These are phyloP conservation scores for Thelonectria blattea DNA, from an alignment of 2,329 filamentous ascomycete species.

Conservation along the genomic window DNA sequence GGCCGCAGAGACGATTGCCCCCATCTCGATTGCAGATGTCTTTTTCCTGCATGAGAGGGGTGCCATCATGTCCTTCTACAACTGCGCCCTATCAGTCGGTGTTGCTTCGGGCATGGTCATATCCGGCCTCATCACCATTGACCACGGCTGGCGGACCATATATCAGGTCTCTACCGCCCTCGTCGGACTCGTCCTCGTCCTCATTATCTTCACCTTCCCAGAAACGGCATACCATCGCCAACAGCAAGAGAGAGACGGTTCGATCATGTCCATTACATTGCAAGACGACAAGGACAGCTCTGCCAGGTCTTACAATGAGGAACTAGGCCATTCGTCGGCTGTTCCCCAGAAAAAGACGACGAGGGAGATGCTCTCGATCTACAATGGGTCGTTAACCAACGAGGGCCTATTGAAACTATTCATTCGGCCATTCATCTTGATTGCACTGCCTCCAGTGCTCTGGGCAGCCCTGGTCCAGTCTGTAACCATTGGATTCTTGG, in stretches of 20 bases:
- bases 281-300: constrained; percentile 20
- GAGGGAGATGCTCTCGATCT: constrained; percentile 48
- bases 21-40: constrained; percentile 59
- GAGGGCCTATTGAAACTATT: constrained; percentile 56
- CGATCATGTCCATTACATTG: constrained; percentile 7
- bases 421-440: constrained; percentile 55
- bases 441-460: constrained; percentile 58
- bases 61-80: constrained; percentile 55
- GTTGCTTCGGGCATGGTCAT: constrained; percentile 52
- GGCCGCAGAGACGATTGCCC: constrained; percentile 58
- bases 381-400: constrained; percentile 48
- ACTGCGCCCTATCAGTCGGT: constrained; percentile 48
- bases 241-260: constrained; percentile 17
- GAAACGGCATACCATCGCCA: constrained; percentile 56
- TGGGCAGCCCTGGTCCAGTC: constrained; percentile 62
- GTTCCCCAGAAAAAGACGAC: constrained; percentile 37
- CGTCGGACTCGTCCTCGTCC: constrained; percentile 53
- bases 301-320: constrained; percentile 25
- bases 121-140: constrained; percentile 55
- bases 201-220: constrained; percentile 60
- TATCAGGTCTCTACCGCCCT: constrained; percentile 59
- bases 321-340: constrained; percentile 7
- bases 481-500: constrained; percentile 61
- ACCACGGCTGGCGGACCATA: constrained; percentile 56
- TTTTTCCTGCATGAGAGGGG: constrained; percentile 65